Evolutionary conservation across 441 rosid species (phyloP), one percentile per base, ranked within the genome.

Genomic region (Hura crepitans): DNA sequence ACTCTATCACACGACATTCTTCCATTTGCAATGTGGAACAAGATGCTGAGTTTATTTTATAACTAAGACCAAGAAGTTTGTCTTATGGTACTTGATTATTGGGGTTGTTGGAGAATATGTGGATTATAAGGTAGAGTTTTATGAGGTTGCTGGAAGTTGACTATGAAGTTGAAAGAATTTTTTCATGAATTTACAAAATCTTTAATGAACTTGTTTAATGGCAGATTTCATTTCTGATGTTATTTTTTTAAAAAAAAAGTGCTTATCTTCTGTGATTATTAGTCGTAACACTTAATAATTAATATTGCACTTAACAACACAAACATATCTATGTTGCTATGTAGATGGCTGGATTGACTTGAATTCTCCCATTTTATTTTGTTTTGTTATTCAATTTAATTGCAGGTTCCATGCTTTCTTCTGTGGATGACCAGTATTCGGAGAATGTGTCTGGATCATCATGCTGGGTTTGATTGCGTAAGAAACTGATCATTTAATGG

Each of bases 391-490:
- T 69, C 22, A 22, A 55, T 71, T 50, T 63, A 23, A 62, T 58
- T 83, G 75, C 86, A 95, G 98, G 79, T 86, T 23, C 97, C 99
- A 30, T 90, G 90, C 83, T 89, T 92, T 81, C 53, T 95, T 81
- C 75, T 89, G 80, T 89, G 98, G 92, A 77, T 95, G 83, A 77
- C 85, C 63, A 89, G 84, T 77, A 87, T 90, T 62, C 83, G 97
- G 67, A 84, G 87, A 82, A 95, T 92, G 97, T 90, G 92, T 47
- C 75, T 92, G 61, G 68, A 88, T 83, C 84, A 88, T 82, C 92
- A 95, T 82, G 96, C 86, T 22, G 99, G 97, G 59, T 95, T 95
- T 84, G 98, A 92, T 74, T 79, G 76, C 68, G 99, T 95, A 89
- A 85, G 86, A 51, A 64, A 25, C 63, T 80, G 57, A 50, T 67